These are phyloP conservation scores for Silene conica DNA, from an alignment of 148 eudicot species.

Conservation along the genomic window DNA sequence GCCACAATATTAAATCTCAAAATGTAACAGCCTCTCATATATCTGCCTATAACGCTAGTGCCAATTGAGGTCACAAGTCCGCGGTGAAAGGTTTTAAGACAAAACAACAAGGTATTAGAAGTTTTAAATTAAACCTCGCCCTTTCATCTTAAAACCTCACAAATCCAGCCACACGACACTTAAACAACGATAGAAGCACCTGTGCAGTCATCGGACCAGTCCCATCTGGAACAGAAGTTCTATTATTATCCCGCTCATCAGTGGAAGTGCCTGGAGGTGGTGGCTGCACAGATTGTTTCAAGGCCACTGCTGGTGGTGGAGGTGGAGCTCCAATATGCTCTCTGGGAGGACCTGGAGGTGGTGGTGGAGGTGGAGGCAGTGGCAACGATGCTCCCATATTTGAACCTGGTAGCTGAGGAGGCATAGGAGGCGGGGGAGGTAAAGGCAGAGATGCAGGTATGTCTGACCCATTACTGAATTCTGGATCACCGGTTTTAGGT, in stretches of 20 bases:
- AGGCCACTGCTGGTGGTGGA: conserved; percentile 49
- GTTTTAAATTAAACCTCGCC: not conserved
- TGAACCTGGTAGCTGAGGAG: conserved; percentile 52
- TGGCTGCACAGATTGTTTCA: conserved; percentile 52
- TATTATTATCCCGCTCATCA: conserved; percentile 42
- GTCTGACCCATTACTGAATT: conserved; percentile 39
- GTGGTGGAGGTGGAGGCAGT: conserved; percentile 52
- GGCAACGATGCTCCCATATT: conserved; percentile 55
- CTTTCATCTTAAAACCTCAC: conserved; percentile 4
- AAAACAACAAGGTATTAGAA: not conserved
- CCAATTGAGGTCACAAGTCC: not conserved
- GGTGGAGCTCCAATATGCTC: conserved; percentile 48
- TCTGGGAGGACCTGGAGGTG: conserved; percentile 72
- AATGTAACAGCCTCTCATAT: not conserved
- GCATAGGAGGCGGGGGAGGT: conserved; percentile 92
- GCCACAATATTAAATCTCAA: not conserved
- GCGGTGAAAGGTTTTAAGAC: not conserved
- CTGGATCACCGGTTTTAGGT: conserved; percentile 52
- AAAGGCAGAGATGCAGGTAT: conserved; percentile 64
- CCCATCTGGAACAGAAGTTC: conserved; percentile 41
- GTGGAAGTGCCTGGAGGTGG: conserved; percentile 66
- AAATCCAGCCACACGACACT: not conserved
- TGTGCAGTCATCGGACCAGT: conserved; percentile 37
- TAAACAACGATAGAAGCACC: conserved; percentile 32
- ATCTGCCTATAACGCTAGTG: not conserved